These are phyloP conservation scores for Xerocomus amazonicus DNA, from an alignment of 1,284 basidiomycete genomes.

Conservation along the genomic window DNA sequence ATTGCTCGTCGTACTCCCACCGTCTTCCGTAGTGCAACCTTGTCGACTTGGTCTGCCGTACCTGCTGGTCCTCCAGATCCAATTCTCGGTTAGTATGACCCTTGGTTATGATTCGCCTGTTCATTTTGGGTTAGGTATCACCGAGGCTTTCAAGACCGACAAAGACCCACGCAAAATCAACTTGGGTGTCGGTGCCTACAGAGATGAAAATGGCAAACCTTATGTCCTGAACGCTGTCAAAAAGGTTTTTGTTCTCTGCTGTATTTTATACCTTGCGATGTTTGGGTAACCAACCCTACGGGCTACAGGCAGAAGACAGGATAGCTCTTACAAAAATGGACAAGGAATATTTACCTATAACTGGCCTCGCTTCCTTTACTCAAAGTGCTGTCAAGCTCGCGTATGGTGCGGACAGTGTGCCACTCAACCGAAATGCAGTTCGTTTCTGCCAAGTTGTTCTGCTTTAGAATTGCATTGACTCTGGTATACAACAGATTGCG, in stretches of 20 bases:
- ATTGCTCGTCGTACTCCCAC: conserved; percentile 43
- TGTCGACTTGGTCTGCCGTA: conserved; percentile 83
- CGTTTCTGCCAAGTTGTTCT: conserved; percentile 30
- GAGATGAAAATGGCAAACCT: conserved; percentile 93
- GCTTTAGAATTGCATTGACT: neutral
- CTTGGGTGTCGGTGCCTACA: conserved; percentile 92
- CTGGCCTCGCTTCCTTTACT: conserved; percentile 85
- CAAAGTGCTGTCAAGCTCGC: conserved; percentile 89
- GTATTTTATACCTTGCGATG: neutral
- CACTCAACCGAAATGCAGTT: conserved; percentile 75
- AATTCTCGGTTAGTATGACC: conserved; percentile 68
- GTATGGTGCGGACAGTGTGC: conserved; percentile 81
- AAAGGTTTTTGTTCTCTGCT: conserved; percentile 50
- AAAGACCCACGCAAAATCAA: conserved; percentile 92
- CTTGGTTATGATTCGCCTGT: neutral
- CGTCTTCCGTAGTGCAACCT: conserved; percentile 36
- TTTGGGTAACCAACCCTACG: conserved; percentile 6
- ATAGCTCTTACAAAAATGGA: conserved; percentile 71
- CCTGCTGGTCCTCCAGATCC: conserved; percentile 89
- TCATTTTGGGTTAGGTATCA: conserved; percentile 54
- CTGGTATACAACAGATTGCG: conserved; percentile 61
- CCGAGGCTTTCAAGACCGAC: conserved; percentile 96
- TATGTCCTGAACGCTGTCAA: conserved; percentile 90
- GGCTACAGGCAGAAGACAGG: conserved; percentile 73
- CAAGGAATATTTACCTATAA: conserved; percentile 99